A percentile compares a stretch with the other conserved stretches of the same genome.
phyloP scores from a whole-genome alignment of 1,284 basidiomycete genomes.

The Tremellales sp. region DNA sequence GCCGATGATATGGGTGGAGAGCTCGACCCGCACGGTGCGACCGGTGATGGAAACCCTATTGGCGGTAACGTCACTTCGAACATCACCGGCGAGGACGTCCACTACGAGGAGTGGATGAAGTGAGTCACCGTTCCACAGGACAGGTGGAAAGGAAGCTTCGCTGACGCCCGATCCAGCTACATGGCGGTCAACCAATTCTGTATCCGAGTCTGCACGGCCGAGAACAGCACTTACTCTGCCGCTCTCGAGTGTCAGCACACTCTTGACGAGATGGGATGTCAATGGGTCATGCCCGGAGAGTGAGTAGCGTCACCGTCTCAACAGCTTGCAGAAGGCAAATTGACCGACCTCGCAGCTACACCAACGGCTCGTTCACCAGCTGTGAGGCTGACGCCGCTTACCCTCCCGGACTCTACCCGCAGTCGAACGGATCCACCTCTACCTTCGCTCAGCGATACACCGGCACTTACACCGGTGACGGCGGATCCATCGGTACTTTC shows the following conservation, averaged over 20 bases:
- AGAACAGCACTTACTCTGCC: slow-evolving; percentile 42
- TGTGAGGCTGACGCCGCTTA: slow-evolving; percentile 48
- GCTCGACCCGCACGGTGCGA: slow-evolving; percentile 53
- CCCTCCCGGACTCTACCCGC: slow-evolving; percentile 47
- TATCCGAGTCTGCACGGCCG: slow-evolving; percentile 48
- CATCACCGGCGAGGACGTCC: slow-evolving; percentile 51
- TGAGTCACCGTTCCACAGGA: slow-evolving; percentile 19
- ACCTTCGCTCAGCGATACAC: slow-evolving; percentile 50
- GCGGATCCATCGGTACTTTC: slow-evolving; percentile 17
- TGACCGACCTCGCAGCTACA: not conserved
- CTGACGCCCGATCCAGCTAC: slow-evolving; percentile 42
- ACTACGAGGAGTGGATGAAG: slow-evolving; percentile 55
- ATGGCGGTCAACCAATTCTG: slow-evolving; percentile 49
- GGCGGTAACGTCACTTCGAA: slow-evolving; percentile 55
- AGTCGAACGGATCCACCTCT: slow-evolving; percentile 37
- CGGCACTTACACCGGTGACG: slow-evolving; percentile 34
- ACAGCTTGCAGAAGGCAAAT: not conserved
- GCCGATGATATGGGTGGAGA: slow-evolving; percentile 51
- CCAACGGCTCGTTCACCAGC: slow-evolving; percentile 45
- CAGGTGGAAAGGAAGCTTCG: not conserved
- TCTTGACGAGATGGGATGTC: slow-evolving; percentile 50
- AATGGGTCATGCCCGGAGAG: slow-evolving; percentile 50
- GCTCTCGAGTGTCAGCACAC: slow-evolving; percentile 45
- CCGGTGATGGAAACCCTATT: slow-evolving; percentile 52
- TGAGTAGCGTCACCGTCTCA: slow-evolving; percentile 7